A percentile compares a stretch with the other conserved stretches of the same genome.
These are phyloP conservation scores for Basipetospora sp. DNA, from an alignment of 2,329 filamentous ascomycete species.

Conservation along the genomic window DNA sequence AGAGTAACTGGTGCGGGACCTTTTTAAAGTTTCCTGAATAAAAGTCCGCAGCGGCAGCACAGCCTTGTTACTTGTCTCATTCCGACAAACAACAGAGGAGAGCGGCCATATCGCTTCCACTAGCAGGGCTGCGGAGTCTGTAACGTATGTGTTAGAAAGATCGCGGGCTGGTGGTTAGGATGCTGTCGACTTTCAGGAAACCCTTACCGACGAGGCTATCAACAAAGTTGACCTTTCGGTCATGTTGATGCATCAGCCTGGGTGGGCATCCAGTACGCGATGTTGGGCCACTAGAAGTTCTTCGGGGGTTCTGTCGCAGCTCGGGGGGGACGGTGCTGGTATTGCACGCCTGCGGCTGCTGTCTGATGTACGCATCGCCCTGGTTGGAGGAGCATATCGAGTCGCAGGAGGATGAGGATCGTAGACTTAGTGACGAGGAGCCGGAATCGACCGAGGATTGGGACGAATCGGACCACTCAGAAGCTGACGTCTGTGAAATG, in stretches of 20 bases:
- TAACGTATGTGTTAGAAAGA: slow-evolving; percentile 11
- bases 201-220: slow-evolving; percentile 91
- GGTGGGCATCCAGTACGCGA: slow-evolving; percentile 39
- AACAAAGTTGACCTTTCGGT: slow-evolving; percentile 89
- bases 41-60: slow-evolving; percentile 86
- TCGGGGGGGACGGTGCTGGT: slow-evolving; percentile 39
- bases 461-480: slow-evolving; percentile 61
- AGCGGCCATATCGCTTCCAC: slow-evolving; percentile 95
- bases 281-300: slow-evolving; percentile 32
- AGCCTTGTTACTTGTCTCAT: slow-evolving; percentile 56
- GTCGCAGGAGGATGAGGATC: slow-evolving; percentile 8
- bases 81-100: slow-evolving; percentile 64
- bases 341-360: slow-evolving; percentile 10
- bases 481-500: slow-evolving; percentile 54
- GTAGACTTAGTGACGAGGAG: slow-evolving; percentile 25
- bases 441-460: slow-evolving; percentile 57
- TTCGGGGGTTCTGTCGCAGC: slow-evolving; percentile 49
- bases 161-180: neutral
- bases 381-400: slow-evolving; percentile 6
- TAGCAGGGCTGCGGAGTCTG: slow-evolving; percentile 94
- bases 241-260: slow-evolving; percentile 66
- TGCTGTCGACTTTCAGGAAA: slow-evolving; percentile 18
- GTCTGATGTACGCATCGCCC: neutral
- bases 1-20: slow-evolving; percentile 92
- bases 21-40: slow-evolving; percentile 89